Evolutionary conservation across 108 stramenopile genomes (phyloP), one percentile per base, ranked within the genome.

Genomic region (Bacterosira constricta): DNA sequence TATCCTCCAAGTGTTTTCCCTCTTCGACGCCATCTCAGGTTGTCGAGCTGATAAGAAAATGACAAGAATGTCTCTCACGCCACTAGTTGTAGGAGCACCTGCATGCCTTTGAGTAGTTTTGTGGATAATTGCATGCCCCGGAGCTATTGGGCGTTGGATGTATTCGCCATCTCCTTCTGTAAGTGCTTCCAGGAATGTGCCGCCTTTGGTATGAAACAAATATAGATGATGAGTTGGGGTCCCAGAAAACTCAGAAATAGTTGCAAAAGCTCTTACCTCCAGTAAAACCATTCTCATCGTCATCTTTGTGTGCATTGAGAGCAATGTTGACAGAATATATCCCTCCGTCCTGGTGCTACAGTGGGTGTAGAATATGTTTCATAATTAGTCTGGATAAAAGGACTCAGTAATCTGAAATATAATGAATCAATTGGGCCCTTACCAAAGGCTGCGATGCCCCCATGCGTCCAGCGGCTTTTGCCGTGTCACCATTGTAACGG

Each of bases 11-110:
- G 68, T 77, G 39, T 51, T 70, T 39, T 59, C 63, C 20, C 36
- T 10, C 27, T 60, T 57, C 9, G 20, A 20, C 0, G 45, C 35
- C 1, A 25, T 60, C 30, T 55, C 36, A 26, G 69, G 56, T 41
- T 56, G 62, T 29, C 75, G 77, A n/a, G 71, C 84, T 63, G 89
- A 84, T 4, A 90, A 44, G 58, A 90, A 90, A 13, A 90, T 65
- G 31, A 90, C 89, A 10, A 90, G 70, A 38, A 90, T 88, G 37
- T 88, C 87, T 18, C 89, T 81, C 9, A 88, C 76, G 10, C 89
- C 89, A 37, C 57, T 30, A 0, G 63, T 71, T 17, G 87, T 88
- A 4, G 75, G 66, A 25, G 82, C 85, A 37, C 89, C 89, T 36
- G 89, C 89, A 83, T 90, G 89, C 25, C 89, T 84, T 35, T 83